phyloP scores from a whole-genome alignment of 2,329 filamentous ascomycete species.

The Talaromyces funiculosus region DNA sequence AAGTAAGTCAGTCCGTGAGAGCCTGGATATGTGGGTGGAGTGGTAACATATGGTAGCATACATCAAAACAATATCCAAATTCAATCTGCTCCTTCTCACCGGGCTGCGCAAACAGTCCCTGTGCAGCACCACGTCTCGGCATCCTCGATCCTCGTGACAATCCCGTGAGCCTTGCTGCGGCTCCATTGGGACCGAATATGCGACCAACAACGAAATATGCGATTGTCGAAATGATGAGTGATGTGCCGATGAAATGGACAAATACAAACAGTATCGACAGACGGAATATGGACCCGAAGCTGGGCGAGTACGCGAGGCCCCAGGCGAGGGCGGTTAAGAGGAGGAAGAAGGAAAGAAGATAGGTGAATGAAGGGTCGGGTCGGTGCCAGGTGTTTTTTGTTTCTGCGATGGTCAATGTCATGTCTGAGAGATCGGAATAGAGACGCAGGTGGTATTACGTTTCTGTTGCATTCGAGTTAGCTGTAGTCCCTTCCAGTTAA shows the following conservation, averaged over 20 bases:
- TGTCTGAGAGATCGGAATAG: background rate
- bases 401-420: conserved; percentile 39
- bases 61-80: conserved; percentile 68
- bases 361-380: conserved; percentile 64
- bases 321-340: conserved; percentile 50
- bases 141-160: conserved; percentile 38
- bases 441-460: background rate
- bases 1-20: background rate
- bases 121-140: conserved; percentile 43
- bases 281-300: conserved; percentile 43
- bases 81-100: conserved; percentile 56
- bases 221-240: conserved; percentile 55
- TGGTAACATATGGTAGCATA: conserved; percentile 37
- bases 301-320: conserved; percentile 52
- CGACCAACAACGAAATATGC: conserved; percentile 60
- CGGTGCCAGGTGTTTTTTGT: conserved; percentile 67
- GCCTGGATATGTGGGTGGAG: background rate
- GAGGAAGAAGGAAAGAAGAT: conserved; percentile 63
- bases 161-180: conserved; percentile 41
- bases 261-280: conserved; percentile 47
- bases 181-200: conserved; percentile 53
- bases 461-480: conserved; percentile 5
- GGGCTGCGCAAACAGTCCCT: conserved; percentile 55
- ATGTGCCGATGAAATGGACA: conserved; percentile 57
- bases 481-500: too few relatives aligned